Evolutionary conservation across 139 green algal genomes (phyloP).

Genomic region (Astrephomene gubernaculifera): DNA sequence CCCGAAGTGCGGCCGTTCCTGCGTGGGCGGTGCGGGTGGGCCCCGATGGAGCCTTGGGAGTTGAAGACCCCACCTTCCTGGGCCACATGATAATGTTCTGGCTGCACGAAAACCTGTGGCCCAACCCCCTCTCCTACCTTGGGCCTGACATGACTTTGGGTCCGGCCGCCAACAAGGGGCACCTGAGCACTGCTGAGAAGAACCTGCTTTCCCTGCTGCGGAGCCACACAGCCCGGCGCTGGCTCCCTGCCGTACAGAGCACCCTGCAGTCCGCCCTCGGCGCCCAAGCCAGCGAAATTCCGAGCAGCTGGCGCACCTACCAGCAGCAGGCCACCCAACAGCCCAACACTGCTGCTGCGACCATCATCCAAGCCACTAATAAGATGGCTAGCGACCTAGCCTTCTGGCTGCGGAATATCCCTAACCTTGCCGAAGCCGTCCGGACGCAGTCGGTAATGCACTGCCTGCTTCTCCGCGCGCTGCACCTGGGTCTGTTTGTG

Average conservation of each 20-base stretch:
- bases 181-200: not conserved
- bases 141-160: not conserved
- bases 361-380: too few relatives aligned
- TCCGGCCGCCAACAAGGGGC: too few relatives aligned
- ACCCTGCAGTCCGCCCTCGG: not conserved
- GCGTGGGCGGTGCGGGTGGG: not conserved
- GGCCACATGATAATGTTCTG: not conserved
- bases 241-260: not conserved
- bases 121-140: not conserved
- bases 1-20: not conserved
- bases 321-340: too few relatives aligned
- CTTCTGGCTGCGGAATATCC: not conserved
- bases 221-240: not conserved
- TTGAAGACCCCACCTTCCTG: not conserved
- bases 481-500: conserved; percentile 12
- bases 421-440: not conserved
- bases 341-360: too few relatives aligned
- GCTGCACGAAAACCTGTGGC: not conserved
- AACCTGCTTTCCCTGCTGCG: conserved; percentile 13
- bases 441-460: not conserved
- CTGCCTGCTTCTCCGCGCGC: not conserved
- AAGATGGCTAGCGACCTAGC: not conserved
- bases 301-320: too few relatives aligned
- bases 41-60: not conserved
- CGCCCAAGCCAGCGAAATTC: not conserved